Evolutionary conservation across 2,329 filamentous ascomycete species (phyloP).

Genomic region (Pseudogymnoascus sp.): DNA sequence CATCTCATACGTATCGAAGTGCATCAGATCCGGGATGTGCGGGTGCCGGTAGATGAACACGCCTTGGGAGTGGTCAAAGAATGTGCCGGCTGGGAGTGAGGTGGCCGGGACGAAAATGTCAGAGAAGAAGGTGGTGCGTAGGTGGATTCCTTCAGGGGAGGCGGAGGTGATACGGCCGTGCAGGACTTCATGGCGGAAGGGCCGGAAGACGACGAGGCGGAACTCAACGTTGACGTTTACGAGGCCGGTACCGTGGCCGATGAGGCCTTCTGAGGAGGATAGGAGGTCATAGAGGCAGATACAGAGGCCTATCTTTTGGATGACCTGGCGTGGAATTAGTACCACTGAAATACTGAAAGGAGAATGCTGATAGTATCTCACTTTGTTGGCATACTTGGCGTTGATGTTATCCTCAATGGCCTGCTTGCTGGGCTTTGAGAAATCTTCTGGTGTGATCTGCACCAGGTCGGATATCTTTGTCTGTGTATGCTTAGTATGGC

Average conservation of each 20-base stretch:
- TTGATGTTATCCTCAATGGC: conserved; percentile 97
- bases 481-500: conserved; percentile 38
- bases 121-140: conserved; percentile 87
- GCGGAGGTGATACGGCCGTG: conserved; percentile 74
- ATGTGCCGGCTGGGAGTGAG: conserved; percentile 66
- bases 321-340: conserved; percentile 45
- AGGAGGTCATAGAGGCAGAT: conserved; percentile 89
- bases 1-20: conserved; percentile 83
- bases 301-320: conserved; percentile 90
- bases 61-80: conserved; percentile 54
- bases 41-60: conserved; percentile 13
- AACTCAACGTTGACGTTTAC: conserved; percentile 98
- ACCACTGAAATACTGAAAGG: background rate
- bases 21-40: conserved; percentile 62
- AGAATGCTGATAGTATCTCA: conserved; percentile 28
- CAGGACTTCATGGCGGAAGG: conserved; percentile 91
- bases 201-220: conserved; percentile 85
- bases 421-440: conserved; percentile 71
- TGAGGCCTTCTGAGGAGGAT: conserved; percentile 83
- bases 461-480: conserved; percentile 92
- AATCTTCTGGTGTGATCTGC: conserved; percentile 83
- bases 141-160: conserved; percentile 63
- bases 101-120: conserved; percentile 76
- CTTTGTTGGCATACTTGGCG: conserved; percentile 90
- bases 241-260: conserved; percentile 84